Conservation (phyloP, 1,284 basidiomycete genomes). For the Cerioporus squamosus region DNA sequence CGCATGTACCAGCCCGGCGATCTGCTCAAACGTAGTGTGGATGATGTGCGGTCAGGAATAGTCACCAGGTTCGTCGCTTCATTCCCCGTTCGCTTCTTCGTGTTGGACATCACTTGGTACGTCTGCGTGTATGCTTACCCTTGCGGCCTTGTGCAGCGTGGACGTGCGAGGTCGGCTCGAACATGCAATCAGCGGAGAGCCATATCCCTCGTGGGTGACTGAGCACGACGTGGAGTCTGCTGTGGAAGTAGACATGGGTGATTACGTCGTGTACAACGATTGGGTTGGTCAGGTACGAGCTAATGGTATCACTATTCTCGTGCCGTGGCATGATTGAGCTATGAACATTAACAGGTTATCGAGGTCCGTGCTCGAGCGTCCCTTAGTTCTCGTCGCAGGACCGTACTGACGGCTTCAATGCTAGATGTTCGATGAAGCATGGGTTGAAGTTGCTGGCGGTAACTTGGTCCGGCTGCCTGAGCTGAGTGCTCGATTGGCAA, state of each 20-base stretch:
- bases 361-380: conserved; percentile 41
- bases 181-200: conserved; percentile 74
- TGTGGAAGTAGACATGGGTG: conserved; percentile 71
- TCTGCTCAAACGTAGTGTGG: conserved; percentile 79
- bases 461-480: conserved; percentile 75
- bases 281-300: conserved; percentile 87
- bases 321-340: conserved; percentile 12
- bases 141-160: conserved; percentile 38
- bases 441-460: conserved; percentile 64
- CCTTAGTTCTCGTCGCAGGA: background rate
- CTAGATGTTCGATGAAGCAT: conserved; percentile 88
- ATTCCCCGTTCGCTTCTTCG: background rate
- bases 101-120: background rate
- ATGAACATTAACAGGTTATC: conserved; percentile 44
- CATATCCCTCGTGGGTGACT: conserved; percentile 67
- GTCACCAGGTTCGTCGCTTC: conserved; percentile 47
- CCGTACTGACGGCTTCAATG: conserved; percentile 20
- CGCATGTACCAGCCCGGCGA: conserved; percentile 84
- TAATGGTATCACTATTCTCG: conserved; percentile 5
- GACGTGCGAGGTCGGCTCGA: conserved; percentile 69
- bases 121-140: background rate
- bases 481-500: conserved; percentile 67
- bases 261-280: conserved; percentile 82
- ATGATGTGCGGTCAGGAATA: conserved; percentile 79
- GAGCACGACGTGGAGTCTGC: conserved; percentile 63